A percentile compares a stretch with the other conserved stretches of the same genome.
Evolutionary conservation across 345 rosid species (phyloP).

Genomic region (Gossypioides kirkii): DNA sequence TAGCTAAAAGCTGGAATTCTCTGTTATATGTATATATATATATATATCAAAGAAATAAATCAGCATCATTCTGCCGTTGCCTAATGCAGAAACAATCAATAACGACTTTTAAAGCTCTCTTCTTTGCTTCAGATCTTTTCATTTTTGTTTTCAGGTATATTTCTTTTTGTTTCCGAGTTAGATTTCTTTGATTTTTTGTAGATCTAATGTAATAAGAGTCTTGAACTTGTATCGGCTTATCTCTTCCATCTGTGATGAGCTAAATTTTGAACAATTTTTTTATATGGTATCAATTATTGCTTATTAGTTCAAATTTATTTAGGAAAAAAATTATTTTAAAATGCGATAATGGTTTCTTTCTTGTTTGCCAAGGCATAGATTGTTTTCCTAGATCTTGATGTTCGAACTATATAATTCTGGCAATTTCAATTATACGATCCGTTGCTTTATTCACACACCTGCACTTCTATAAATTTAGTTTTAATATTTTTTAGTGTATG

Average conservation of each 20-base stretch:
- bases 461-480: neutral
- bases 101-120: neutral
- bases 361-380: neutral
- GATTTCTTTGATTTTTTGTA: neutral
- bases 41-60: neutral
- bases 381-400: neutral
- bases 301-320: neutral
- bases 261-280: neutral
- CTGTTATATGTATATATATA: neutral
- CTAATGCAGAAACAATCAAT: neutral
- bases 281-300: neutral
- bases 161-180: neutral
- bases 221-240: neutral
- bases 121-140: neutral
- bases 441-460: neutral
- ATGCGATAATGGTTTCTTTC: neutral
- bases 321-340: neutral
- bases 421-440: neutral
- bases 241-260: neutral
- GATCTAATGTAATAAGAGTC: neutral
- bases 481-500: neutral
- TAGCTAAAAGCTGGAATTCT: constrained; percentile 9
- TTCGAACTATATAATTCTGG: neutral
- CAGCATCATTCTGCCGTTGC: neutral
- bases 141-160: neutral